Evolutionary conservation across 495 filamentous ascomycete species (phyloP).

Genomic region (Chaetomidium leptoderma): DNA sequence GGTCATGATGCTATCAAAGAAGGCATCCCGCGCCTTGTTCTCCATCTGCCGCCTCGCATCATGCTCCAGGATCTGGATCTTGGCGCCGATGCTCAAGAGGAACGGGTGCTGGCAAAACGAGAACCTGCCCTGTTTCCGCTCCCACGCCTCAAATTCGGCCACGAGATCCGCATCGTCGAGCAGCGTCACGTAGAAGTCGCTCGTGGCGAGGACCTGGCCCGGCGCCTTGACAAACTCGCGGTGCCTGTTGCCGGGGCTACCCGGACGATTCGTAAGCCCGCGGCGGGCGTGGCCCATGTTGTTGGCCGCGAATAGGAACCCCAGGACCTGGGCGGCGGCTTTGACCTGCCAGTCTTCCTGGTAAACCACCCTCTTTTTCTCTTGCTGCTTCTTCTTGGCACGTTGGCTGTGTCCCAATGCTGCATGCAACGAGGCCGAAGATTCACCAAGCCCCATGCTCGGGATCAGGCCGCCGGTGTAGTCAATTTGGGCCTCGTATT

Average conservation of each 20-base stretch:
- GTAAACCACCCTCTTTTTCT: slow-evolving; percentile 58
- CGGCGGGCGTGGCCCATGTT: slow-evolving; percentile 46
- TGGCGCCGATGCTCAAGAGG: slow-evolving; percentile 87
- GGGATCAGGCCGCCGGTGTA: slow-evolving; percentile 65
- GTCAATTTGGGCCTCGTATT: slow-evolving; percentile 52
- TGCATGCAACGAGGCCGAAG: slow-evolving; percentile 65
- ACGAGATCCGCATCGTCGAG: slow-evolving; percentile 83
- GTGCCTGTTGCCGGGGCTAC: slow-evolving; percentile 6
- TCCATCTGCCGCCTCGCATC: slow-evolving; percentile 92
- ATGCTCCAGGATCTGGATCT: slow-evolving; percentile 88
- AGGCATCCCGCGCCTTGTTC: slow-evolving; percentile 81
- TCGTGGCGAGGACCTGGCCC: slow-evolving; percentile 56
- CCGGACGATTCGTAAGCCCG: slow-evolving; percentile 2
- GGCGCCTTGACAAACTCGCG: slow-evolving; percentile 32
- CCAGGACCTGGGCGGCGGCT: slow-evolving; percentile 75
- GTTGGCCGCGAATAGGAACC: slow-evolving; percentile 79
- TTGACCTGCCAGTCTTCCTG: slow-evolving; percentile 89
- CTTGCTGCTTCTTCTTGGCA: slow-evolving; percentile 47
- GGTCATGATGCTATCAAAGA: slow-evolving; percentile 80
- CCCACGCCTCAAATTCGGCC: slow-evolving; percentile 87
- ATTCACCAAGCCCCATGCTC: slow-evolving; percentile 57
- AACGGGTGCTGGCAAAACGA: slow-evolving; percentile 94
- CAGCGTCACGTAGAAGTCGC: slow-evolving; percentile 81
- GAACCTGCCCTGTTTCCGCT: slow-evolving; percentile 68
- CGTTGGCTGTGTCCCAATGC: slow-evolving; percentile 56